Conservation (phyloP, 345 rosid species). For the Bruguiera parviflora region DNA sequence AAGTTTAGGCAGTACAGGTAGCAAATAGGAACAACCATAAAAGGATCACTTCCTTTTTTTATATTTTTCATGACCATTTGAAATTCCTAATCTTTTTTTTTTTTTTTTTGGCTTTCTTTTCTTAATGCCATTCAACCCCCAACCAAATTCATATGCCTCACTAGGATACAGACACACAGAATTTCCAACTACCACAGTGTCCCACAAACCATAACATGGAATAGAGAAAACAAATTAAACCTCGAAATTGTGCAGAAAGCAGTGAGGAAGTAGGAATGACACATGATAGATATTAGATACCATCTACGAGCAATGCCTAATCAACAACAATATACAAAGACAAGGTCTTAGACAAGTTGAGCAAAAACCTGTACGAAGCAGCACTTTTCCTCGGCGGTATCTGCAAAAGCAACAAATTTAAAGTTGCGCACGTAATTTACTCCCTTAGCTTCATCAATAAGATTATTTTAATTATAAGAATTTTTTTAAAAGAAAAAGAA, state of each 20-base stretch:
- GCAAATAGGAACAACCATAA: not conserved
- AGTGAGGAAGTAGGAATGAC: not conserved
- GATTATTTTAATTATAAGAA: not conserved
- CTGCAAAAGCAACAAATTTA: conserved; percentile 51
- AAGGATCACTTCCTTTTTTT: no score
- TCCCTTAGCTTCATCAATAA: not conserved
- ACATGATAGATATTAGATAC: not conserved
- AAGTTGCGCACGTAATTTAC: conserved; percentile 13
- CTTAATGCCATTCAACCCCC: no score
- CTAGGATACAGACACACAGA: no score
- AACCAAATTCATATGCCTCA: no score
- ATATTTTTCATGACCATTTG: no score
- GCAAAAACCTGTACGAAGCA: conserved; percentile 86
- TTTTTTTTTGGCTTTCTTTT: no score
- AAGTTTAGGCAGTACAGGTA: conserved; percentile 3
- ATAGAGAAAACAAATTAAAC: no score
- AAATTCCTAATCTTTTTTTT: no score
- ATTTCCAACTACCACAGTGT: no score
- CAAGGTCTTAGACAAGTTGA: conserved; percentile 7
- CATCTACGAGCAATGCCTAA: not conserved
- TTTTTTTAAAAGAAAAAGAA: no score
- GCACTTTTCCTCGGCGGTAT: conserved; percentile 97
- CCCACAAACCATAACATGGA: no score
- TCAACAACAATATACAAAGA: conserved; percentile 5
- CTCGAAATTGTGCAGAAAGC: no score